These are phyloP conservation scores for Porodaedalea pini DNA, from an alignment of 1,284 basidiomycete genomes.

Conservation along the genomic window DNA sequence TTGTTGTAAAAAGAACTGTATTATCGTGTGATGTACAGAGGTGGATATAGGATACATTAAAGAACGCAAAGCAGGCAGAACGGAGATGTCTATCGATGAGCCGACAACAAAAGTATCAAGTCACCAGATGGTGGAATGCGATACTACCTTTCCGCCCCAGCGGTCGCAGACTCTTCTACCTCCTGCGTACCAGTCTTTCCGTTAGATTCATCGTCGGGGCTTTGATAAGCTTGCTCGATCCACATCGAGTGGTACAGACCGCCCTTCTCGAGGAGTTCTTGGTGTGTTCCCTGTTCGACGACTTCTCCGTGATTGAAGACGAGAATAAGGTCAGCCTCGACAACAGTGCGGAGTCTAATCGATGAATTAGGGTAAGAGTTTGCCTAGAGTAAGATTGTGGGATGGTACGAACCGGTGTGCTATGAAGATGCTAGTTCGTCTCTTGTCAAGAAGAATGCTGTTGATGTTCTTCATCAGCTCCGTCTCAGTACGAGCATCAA, in stretches of 20 bases:
- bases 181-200: neutral
- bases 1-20: no score
- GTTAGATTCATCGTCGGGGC: constrained; percentile 20
- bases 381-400: neutral
- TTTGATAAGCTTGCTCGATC: constrained; percentile 63
- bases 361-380: neutral
- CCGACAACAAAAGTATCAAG: neutral
- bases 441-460: constrained; percentile 66
- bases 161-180: neutral
- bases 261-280: constrained; percentile 66
- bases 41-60: no score
- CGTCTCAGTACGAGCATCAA: constrained; percentile 92
- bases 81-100: no score
- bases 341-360: constrained; percentile 79
- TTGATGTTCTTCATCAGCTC: constrained; percentile 97
- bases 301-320: constrained; percentile 85
- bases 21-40: no score
- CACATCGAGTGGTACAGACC: constrained; percentile 87
- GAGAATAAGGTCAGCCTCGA: constrained; percentile 91
- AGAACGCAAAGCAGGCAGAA: no score
- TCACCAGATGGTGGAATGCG: neutral
- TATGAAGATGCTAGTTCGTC: constrained; percentile 92
- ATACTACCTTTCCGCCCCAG: neutral
- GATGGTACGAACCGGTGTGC: constrained; percentile 57
- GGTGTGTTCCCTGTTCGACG: constrained; percentile 90